Conservation (phyloP, 73 alveolate species). For the Uronychia setigera region DNA sequence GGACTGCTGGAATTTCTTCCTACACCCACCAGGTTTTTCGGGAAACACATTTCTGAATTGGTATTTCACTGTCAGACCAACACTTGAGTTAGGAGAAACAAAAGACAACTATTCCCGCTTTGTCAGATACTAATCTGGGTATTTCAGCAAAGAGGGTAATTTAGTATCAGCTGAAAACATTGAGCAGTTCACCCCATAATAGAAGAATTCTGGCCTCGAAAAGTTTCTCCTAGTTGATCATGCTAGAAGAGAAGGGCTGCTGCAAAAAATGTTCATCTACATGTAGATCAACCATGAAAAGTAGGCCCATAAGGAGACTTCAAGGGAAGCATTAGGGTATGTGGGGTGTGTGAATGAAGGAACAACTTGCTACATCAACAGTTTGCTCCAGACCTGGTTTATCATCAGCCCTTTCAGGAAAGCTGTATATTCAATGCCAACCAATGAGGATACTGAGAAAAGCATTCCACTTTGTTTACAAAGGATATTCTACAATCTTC, state of each 20-base stretch:
- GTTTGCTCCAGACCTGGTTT: conserved; percentile 85
- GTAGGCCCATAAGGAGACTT: neutral
- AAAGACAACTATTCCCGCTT: too few relatives aligned
- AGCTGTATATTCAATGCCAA: conserved; percentile 85
- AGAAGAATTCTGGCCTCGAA: too few relatives aligned
- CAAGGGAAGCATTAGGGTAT: conserved; percentile 22
- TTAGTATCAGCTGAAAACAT: too few relatives aligned
- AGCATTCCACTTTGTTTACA: conserved; percentile 77
- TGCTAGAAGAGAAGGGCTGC: neutral
- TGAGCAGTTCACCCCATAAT: too few relatives aligned
- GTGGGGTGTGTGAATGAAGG: conserved; percentile 92
- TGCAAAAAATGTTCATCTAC: neutral
- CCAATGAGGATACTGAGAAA: conserved; percentile 75
- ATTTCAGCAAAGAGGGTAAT: too few relatives aligned
- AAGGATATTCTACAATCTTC: conserved; percentile 86
- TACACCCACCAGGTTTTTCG: too few relatives aligned
- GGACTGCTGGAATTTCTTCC: too few relatives aligned
- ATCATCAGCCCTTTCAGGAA: conserved; percentile 78
- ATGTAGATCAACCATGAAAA: neutral
- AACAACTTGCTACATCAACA: conserved; percentile 91
- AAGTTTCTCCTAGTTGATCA: too few relatives aligned
- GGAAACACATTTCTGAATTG: too few relatives aligned
- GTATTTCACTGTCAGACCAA: too few relatives aligned
- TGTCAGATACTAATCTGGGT: too few relatives aligned
- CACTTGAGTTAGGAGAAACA: too few relatives aligned